Percentiles rank a stretch among this genome's conserved stretches.
Evolutionary conservation across 73 alveolate genomes (phyloP).

Genomic region (Urostyla sp.): DNA sequence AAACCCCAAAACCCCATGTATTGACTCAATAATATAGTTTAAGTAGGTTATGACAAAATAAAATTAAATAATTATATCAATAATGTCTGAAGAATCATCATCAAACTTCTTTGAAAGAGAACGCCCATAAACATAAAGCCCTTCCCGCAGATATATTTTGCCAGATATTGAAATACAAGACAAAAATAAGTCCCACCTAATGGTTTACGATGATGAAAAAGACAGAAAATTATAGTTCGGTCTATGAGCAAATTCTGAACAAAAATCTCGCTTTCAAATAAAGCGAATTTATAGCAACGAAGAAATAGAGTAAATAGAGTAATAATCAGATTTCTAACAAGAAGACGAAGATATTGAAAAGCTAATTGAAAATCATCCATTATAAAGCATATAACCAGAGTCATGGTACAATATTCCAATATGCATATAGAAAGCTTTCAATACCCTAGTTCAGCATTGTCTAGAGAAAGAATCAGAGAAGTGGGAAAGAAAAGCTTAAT

Average conservation of each 20-base stretch:
- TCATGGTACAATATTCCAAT: constrained; percentile 24
- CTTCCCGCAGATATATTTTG: not conserved
- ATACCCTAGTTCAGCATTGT: not conserved
- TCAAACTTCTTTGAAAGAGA: no score
- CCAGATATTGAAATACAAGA: constrained; percentile 17
- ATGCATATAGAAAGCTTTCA: constrained; percentile 13
- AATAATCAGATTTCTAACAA: no score
- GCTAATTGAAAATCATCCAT: constrained; percentile 28
- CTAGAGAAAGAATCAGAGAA: not conserved
- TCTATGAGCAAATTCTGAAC: not conserved
- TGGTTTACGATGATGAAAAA: constrained; percentile 32
- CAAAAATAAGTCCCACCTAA: constrained; percentile 2
- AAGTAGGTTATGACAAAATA: no score
- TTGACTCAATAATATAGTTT: no score
- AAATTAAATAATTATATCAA: no score
- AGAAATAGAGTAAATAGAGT: not conserved
- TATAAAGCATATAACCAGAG: constrained; percentile 9
- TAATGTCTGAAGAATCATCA: no score
- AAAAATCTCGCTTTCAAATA: not conserved
- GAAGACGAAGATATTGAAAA: no score
- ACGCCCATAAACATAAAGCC: no score
- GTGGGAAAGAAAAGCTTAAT: constrained; percentile 18
- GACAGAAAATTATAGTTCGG: constrained; percentile 14
- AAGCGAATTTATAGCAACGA: not conserved
- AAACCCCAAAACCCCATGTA: no score